Evolutionary conservation across 2,329 filamentous ascomycete species (phyloP), one percentile per base, ranked within the genome.

Genomic region (Claviceps sp.): DNA sequence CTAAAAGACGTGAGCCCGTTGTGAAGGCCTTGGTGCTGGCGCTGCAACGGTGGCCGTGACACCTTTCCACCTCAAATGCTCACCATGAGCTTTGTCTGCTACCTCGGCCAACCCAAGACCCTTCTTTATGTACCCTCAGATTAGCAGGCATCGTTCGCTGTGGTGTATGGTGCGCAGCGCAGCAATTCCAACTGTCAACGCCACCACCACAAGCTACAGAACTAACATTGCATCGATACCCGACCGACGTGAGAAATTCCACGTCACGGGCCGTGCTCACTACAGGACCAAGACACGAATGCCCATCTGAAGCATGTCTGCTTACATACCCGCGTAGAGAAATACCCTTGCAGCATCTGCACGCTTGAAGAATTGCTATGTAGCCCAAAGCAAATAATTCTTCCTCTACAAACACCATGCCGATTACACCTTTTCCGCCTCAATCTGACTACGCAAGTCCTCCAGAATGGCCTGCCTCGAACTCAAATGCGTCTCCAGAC

Each of bases 401-500:
- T 37, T 37, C n/a, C 9, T 43, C 16, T 36, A 36, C 36, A 7
- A 9, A 45, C 39, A 44, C 36, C 9, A 26, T 9, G 11, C 23
- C 37, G 9, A 37, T 36, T 43, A 52, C 40, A 42, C 40, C 74
- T 86, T 93, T 77, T 91, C 90, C 22, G 88, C 84, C 61, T 96
- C 89, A 68, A 97, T 85, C 70, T 96, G 83, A 63, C 80, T 75
- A 68, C 81, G 79, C 64, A 97, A 64, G 65, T 88, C 85, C 47
- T 85, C 81, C 61, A 98, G 71, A 34, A 83, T 79, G 57, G 83
- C 79, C 68, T 91, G 80, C 55, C 93, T 77, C 58, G 82, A 82
- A 61, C 80, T 77, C 62, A 96, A 70, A 73, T 98, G 93, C 55
- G 75, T 71, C 71, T 95, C 89, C 58, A 98, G 67, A 1, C 90